A percentile compares a stretch with the other conserved stretches of the same genome.
phyloP scores from a whole-genome alignment of 2,329 filamentous ascomycete genomes.

The Huntiella bhutanensis region DNA sequence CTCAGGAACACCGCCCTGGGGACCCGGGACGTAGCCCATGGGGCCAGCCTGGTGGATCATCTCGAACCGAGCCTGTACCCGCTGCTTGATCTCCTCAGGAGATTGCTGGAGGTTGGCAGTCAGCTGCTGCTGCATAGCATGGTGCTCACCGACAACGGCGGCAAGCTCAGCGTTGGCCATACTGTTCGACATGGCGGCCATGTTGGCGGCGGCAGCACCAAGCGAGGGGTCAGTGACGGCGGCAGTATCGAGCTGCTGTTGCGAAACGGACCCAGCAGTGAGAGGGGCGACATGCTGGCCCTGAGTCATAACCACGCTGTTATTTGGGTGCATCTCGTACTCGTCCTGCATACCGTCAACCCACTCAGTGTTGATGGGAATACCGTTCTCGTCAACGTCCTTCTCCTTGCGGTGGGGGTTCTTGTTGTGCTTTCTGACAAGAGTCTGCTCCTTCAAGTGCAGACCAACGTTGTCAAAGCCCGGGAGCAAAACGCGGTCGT shows the following conservation, averaged over 20 bases:
- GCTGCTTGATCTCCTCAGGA: conserved; percentile 7
- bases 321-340: conserved; percentile 4
- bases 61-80: conserved; percentile 8
- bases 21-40: conserved; percentile 1
- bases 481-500: conserved; percentile 25
- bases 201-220: conserved; percentile 5
- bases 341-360: conserved; percentile 10
- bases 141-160: conserved; percentile 1
- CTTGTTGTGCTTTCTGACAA: conserved; percentile 23
- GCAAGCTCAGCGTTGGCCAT: conserved; percentile 4
- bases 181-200: conserved; percentile 1
- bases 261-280: neutral
- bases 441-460: conserved; percentile 28
- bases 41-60: conserved; percentile 7
- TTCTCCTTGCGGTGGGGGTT: conserved; percentile 30
- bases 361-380: conserved; percentile 21
- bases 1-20: neutral
- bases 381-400: conserved; percentile 24
- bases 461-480: conserved; percentile 32
- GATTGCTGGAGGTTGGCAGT: conserved; percentile 6
- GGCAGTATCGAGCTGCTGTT: conserved; percentile 5
- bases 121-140: conserved; percentile 8
- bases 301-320: neutral
- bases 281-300: neutral
- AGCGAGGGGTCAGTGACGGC: conserved; percentile 9